Evolutionary conservation across 805 yeast species (phyloP).

Genomic region (Kockiozyma suomiensis): DNA sequence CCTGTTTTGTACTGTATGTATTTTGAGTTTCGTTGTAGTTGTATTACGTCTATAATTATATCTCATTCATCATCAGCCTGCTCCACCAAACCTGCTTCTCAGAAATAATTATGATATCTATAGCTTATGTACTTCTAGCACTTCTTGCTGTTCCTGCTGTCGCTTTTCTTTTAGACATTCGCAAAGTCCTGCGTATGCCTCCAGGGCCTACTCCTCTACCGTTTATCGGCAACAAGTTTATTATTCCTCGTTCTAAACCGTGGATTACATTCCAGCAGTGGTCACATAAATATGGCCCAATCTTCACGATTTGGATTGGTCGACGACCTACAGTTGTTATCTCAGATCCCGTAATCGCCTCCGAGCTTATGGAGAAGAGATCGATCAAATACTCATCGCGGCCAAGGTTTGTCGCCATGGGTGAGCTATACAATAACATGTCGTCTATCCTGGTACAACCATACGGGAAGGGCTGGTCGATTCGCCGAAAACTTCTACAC

Average conservation of each 20-base stretch:
- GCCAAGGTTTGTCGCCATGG: constrained; percentile 7
- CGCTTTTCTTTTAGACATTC: not conserved
- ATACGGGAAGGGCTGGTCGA: constrained; percentile 12
- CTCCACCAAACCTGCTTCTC: too few relatives aligned
- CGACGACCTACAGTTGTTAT: constrained; percentile 8
- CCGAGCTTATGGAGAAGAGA: constrained; percentile 13
- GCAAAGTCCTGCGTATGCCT: constrained; percentile 10
- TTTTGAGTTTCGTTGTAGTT: too few relatives aligned
- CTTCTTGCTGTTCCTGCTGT: not conserved
- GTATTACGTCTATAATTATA: too few relatives aligned
- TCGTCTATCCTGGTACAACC: constrained; percentile 7
- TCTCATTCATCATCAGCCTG: too few relatives aligned
- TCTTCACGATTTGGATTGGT: constrained; percentile 10
- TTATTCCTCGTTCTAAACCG: not conserved
- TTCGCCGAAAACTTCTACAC: constrained; percentile 10
- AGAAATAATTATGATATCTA: not conserved
- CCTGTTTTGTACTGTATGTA: too few relatives aligned
- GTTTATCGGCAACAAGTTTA: constrained; percentile 6
- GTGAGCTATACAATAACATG: constrained; percentile 5
- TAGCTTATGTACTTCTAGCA: not conserved
- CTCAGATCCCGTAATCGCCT: constrained; percentile 9
- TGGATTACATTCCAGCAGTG: constrained; percentile 7
- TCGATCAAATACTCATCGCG: constrained; percentile 9
- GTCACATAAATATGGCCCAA: constrained; percentile 3
- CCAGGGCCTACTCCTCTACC: constrained; percentile 12